These are phyloP conservation scores for Aspergillus tubingensis DNA, from an alignment of 2,329 filamentous ascomycete species.

Conservation along the genomic window DNA sequence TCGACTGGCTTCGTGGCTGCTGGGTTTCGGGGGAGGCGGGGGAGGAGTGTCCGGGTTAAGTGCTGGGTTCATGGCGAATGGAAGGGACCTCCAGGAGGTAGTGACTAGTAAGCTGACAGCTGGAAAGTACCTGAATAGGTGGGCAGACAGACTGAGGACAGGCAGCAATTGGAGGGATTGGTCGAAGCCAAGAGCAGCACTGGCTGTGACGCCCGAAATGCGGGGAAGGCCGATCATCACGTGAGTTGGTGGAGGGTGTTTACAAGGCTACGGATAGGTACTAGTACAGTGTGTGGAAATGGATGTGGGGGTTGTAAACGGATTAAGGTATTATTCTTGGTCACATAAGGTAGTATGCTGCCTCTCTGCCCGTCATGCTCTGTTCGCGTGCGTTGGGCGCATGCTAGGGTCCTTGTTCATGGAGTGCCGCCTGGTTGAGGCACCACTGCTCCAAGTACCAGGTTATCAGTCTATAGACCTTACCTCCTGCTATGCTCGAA, in stretches of 20 bases:
- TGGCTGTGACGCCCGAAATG: background rate
- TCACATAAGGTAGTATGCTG: background rate
- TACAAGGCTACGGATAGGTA: background rate
- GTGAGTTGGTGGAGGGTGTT: background rate
- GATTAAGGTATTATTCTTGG: background rate
- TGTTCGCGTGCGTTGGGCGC: background rate
- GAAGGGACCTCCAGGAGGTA: background rate
- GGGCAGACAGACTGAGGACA: background rate
- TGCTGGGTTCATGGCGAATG: constrained; percentile 24
- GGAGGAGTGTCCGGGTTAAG: constrained; percentile 62
- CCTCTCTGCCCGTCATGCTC: background rate
- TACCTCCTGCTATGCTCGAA: background rate
- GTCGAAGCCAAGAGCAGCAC: background rate
- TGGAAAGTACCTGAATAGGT: background rate
- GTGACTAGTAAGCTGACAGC: background rate
- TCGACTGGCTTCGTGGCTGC: constrained; percentile 68
- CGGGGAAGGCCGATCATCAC: constrained; percentile 2
- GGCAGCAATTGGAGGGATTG: constrained; percentile 6
- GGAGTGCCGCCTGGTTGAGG: background rate
- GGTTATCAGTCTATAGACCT: too few species aligned
- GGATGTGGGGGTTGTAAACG: background rate
- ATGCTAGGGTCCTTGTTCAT: background rate
- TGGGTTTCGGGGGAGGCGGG: constrained; percentile 70
- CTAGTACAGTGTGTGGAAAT: background rate
- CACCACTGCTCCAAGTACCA: background rate